phyloP scores from a whole-genome alignment of 768 basidiomycete species.

The Mycena floridula region DNA sequence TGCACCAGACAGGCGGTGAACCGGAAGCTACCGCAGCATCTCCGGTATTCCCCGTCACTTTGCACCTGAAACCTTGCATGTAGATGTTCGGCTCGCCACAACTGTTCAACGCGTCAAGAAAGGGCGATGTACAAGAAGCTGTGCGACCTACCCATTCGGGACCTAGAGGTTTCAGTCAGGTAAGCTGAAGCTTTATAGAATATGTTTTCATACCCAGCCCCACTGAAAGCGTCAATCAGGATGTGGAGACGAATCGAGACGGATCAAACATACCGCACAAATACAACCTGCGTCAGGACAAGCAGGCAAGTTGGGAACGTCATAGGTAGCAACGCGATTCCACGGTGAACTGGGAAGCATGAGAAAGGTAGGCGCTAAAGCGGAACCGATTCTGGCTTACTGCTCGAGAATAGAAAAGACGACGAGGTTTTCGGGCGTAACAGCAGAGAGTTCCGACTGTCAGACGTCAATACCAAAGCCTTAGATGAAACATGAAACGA shows the following conservation, averaged over 20 bases:
- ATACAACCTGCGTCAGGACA: conserved; percentile 37
- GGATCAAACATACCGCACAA: conserved; percentile 34
- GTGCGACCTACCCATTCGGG: conserved; percentile 15
- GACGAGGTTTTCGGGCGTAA: conserved; percentile 36
- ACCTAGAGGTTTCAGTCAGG: conserved; percentile 14
- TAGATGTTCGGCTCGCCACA: conserved; percentile 43
- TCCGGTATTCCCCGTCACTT: conserved; percentile 28
- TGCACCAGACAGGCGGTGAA: conserved; percentile 34
- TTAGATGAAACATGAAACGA: not conserved
- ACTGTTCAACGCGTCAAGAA: conserved; percentile 9
- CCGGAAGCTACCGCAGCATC: conserved; percentile 20
- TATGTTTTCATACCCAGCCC: conserved; percentile 41
- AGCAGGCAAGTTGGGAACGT: conserved; percentile 35
- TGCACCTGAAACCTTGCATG: conserved; percentile 34
- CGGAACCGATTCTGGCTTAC: conserved; percentile 17
- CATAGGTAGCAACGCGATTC: conserved; percentile 34
- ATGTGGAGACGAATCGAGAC: not conserved
- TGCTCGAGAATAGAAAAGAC: conserved; percentile 35
- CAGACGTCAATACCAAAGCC: not conserved
- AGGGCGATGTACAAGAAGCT: conserved; percentile 8
- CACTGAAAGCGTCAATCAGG: conserved; percentile 20
- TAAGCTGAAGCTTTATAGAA: too few relatives aligned
- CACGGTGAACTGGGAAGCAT: conserved; percentile 31
- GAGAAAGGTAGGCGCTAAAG: not conserved
- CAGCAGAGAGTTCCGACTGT: conserved; percentile 30